Evolutionary conservation across 2,329 filamentous ascomycete genomes (phyloP).

Genomic region (Trichoderma sp.): DNA sequence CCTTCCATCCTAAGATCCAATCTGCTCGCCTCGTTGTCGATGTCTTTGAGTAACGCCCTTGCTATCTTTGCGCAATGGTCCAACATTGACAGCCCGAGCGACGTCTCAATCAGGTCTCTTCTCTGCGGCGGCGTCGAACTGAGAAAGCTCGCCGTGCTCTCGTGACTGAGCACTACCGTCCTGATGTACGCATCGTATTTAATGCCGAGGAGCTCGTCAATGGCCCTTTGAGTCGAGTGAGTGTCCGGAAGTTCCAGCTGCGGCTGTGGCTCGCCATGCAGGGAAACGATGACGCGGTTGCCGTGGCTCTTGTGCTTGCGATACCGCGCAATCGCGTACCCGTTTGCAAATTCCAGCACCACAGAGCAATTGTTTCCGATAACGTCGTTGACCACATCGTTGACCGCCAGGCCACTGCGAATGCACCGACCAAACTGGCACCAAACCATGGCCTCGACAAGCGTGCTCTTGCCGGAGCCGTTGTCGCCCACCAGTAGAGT

Average conservation of each 20-base stretch:
- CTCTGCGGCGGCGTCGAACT: conserved; percentile 27
- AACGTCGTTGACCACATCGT: conserved; percentile 32
- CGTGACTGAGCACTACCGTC: conserved; percentile 32
- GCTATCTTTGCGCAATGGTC: conserved; percentile 28
- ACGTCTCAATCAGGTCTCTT: conserved; percentile 30
- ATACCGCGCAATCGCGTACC: conserved; percentile 31
- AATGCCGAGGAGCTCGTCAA: conserved; percentile 32
- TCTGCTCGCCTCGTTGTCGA: conserved; percentile 2
- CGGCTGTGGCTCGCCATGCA: conserved; percentile 28
- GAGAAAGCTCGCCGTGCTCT: conserved; percentile 32
- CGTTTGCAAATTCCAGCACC: conserved; percentile 32
- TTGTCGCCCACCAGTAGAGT: conserved; percentile 32
- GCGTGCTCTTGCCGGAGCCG: conserved; percentile 33
- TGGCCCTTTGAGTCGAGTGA: conserved; percentile 29
- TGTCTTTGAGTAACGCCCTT: conserved; percentile 24
- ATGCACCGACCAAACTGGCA: conserved; percentile 32
- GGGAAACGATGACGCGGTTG: conserved; percentile 30
- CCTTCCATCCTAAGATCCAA: not conserved
- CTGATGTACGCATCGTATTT: conserved; percentile 31
- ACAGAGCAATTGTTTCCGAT: conserved; percentile 32
- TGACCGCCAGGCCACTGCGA: conserved; percentile 27
- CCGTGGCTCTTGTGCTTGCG: conserved; percentile 29
- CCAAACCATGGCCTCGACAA: conserved; percentile 32
- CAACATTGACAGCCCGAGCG: conserved; percentile 31
- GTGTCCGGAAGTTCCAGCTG: conserved; percentile 28